Base-by-base conservation (phyloP, 2,329 filamentous ascomycete species). In the Fusarium dimerum region DNA sequence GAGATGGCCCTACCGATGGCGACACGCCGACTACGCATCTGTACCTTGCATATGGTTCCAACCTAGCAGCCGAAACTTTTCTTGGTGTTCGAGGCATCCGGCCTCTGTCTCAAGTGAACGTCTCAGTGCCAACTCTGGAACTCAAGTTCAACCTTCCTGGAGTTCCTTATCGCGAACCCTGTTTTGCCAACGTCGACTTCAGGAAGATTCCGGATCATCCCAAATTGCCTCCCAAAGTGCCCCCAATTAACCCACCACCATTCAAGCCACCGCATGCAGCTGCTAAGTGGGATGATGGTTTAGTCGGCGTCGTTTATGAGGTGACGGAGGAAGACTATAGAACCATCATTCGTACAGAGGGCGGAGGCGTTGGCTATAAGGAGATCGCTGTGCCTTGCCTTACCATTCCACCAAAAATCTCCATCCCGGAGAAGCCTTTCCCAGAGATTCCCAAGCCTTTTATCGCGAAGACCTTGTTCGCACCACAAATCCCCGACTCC, bases 301-400 rank as follows among this genome's bases (percentile, higher is more conserved):
- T 99, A 2, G 83, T 97, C 40, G 94, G 94, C 20, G 91, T 96
- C 15, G 94, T 97, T 5, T 99, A 99, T 75, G 92, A 97, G 74
- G 90, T 97, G 30, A 96, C 92, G 1, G 76, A 80, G 16, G 72
- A 81, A 41, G 94, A 99, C 74, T 99, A 90, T 68, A 81, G 86
- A 7, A 88, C 83, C 54, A 96, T 99, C 62, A 87, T 97, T 55
- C 87, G 87, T 6, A 97, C 92, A 6, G 94, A 99, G 70, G 93
- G 93, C 47, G 92, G 90, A 32, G 92, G 92, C 16, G 75, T 85
- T 3, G 82, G 86, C n/a, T 99, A 99, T 75, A 78, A 87, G 51
- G 92, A 97, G 67, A 84, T 96, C 11, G 67, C 90, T 0, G 85
- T 96, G 12, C 84, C 88, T 29, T 97, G 93, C 71, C 78, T 90